Evolutionary conservation across 2,329 filamentous ascomycete genomes (phyloP), one percentile per base, ranked within the genome.

Genomic region (Neonectria coccinea): DNA sequence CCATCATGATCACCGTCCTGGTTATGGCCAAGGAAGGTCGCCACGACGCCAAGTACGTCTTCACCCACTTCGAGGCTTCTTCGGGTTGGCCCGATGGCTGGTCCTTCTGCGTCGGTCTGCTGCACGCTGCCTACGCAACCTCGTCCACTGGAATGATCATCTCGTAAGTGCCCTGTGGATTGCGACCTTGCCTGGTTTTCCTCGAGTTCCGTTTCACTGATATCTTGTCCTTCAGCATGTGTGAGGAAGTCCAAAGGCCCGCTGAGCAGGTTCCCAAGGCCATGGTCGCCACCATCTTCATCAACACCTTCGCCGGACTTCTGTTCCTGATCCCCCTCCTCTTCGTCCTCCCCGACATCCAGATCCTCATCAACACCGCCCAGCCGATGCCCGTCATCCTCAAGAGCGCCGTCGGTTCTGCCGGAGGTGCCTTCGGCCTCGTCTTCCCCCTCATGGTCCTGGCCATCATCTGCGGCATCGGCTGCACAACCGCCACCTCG

Each of bases 121-220:
- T 92, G 20, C 90, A 92, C 72, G 90, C 89, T 54, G 91, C 88
- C 66, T 92, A 93, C 73, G 90, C 89, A 50, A 92, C 90, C 14
- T 92, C 90, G 4, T 91, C 90, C 16, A 92, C 90, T 0, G 91
- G 91, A 79, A 93, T 93, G 91, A 90, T 93, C 64, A 90, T 93
- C 75, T 91, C 88, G 88, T 90, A 80, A 83, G 88, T 83, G 16
- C 5, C 5, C 39, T 31, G 42, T 36, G 10, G 12, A 18, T 2
- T n/a, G 44, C 12, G 12, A 2, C 56, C 7, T 45, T 25, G 39
- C n/a, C 8, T 69, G 55, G 63, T 51, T 50, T 52, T 31, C 10
- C n/a, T 18, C 2, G n/a, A 18, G 16, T 22, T 7, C 33, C 12
- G 45, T 22, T 11, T 56, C 25, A n/a, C 44, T 69, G 55, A 69